phyloP scores from a whole-genome alignment of 176 grass and related monocot genomes.

The Bolboschoenus planiculmis region DNA sequence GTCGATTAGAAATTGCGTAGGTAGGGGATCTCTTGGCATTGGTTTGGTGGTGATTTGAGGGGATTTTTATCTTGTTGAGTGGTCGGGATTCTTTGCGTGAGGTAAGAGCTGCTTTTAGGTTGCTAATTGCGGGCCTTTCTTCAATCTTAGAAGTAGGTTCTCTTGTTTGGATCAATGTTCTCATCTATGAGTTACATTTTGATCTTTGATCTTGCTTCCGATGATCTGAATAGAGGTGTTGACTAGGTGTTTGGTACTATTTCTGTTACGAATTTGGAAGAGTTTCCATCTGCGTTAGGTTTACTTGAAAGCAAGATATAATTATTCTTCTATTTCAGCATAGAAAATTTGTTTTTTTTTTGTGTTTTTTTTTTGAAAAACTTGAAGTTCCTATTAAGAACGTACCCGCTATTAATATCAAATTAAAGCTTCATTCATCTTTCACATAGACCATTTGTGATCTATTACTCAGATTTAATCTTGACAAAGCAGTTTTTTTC shows the following conservation, averaged over 20 bases:
- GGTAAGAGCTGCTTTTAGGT: too few relatives aligned
- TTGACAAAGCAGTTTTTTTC: not conserved
- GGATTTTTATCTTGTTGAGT: too few relatives aligned
- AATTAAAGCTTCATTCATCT: not conserved
- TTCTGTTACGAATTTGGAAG: too few relatives aligned
- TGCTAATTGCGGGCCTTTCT: too few relatives aligned
- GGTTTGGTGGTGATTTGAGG: not conserved
- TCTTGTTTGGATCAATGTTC: constrained; percentile 8
- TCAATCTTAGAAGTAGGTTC: not conserved
- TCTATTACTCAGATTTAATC: not conserved
- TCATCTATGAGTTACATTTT: too few relatives aligned
- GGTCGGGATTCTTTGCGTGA: too few relatives aligned
- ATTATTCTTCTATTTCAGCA: not conserved
- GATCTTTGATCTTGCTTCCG: too few relatives aligned
- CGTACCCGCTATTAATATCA: too few relatives aligned
- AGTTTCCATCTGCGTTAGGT: too few relatives aligned
- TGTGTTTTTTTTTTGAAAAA: not conserved
- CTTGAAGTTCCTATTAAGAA: not conserved
- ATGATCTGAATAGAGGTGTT: too few relatives aligned
- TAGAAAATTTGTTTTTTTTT: not conserved
- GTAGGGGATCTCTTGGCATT: not conserved
- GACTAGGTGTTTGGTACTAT: too few relatives aligned
- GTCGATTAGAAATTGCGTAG: not conserved
- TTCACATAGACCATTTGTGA: not conserved
- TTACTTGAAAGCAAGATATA: not conserved